A percentile compares a stretch with the other conserved stretches of the same genome.
Evolutionary conservation across 768 basidiomycete species (phyloP).

Genomic region (Fomitopsis pulvina): DNA sequence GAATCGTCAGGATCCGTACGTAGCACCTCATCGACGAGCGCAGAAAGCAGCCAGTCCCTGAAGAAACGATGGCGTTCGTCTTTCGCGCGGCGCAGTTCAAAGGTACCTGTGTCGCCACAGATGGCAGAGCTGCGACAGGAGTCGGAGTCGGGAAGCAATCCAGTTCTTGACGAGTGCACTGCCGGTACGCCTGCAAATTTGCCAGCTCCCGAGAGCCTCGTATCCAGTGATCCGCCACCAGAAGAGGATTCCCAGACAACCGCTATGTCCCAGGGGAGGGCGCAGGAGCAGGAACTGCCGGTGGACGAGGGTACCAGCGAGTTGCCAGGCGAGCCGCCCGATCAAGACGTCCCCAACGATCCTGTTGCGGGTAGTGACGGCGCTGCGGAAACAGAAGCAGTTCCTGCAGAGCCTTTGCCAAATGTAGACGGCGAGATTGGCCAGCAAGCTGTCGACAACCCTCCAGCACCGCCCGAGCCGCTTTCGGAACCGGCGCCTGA

Average conservation of each 20-base stretch:
- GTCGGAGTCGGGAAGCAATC: neutral
- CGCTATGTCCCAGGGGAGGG: neutral
- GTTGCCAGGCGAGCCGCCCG: conserved; percentile 1
- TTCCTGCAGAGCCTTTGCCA: neutral
- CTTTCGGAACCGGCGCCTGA: neutral
- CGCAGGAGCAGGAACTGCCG: neutral
- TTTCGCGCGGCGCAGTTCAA: neutral
- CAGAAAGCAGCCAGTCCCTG: conserved; percentile 5
- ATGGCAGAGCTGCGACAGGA: neutral
- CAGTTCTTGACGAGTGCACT: neutral
- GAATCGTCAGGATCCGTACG: conserved; percentile 4
- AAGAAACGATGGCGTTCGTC: conserved; percentile 26
- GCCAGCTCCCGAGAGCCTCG: neutral
- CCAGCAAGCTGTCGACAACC: neutral
- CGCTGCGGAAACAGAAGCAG: neutral
- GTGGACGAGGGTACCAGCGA: neutral
- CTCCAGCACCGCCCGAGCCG: neutral
- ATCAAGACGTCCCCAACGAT: conserved; percentile 16
- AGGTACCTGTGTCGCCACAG: neutral
- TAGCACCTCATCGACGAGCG: conserved; percentile 1
- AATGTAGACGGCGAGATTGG: neutral
- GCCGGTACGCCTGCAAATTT: neutral
- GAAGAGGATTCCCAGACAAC: neutral
- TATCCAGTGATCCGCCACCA: neutral
- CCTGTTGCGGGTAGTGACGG: conserved; percentile 6